Evolutionary conservation across 345 rosid genomes (phyloP).

Genomic region (Populus pruinosa): DNA sequence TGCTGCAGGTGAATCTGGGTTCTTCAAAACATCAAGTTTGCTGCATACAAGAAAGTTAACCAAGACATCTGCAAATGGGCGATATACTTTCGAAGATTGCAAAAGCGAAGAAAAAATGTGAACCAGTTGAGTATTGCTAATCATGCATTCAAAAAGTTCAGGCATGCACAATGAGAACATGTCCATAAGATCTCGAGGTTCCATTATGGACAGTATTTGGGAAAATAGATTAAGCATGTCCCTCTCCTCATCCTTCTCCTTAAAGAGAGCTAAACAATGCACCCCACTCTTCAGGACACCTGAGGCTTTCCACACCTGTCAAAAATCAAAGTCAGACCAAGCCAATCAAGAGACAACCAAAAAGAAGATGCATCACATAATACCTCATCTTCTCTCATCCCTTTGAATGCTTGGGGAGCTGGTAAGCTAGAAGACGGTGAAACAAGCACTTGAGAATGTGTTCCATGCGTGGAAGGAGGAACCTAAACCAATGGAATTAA

Average conservation of each 20-base stretch:
- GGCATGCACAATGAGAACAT: conserved; percentile 98
- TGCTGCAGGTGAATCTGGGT: conserved; percentile 78
- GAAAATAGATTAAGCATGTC: conserved; percentile 88
- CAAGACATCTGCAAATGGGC: conserved; percentile 89
- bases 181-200: conserved; percentile 98
- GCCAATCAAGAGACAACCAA: conserved; percentile 11
- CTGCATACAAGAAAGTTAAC: conserved; percentile 82
- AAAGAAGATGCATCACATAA: background rate
- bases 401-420: conserved; percentile 79
- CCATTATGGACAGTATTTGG: conserved; percentile 92
- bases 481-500: conserved; percentile 39
- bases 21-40: conserved; percentile 86
- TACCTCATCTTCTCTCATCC: conserved; percentile 99
- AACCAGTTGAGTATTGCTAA: conserved; percentile 77
- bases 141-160: conserved; percentile 97
- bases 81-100: conserved; percentile 75
- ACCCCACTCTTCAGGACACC: conserved; percentile 97
- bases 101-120: conserved; percentile 86
- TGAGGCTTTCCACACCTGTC: conserved; percentile 93
- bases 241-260: conserved; percentile 96
- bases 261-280: conserved; percentile 93
- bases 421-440: conserved; percentile 56
- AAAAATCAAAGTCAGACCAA: conserved; percentile 27
- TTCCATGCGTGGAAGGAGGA: conserved; percentile 54
- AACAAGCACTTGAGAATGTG: conserved; percentile 63